phyloP scores from a whole-genome alignment of 305 asterid species.

The Andrographis paniculata region DNA sequence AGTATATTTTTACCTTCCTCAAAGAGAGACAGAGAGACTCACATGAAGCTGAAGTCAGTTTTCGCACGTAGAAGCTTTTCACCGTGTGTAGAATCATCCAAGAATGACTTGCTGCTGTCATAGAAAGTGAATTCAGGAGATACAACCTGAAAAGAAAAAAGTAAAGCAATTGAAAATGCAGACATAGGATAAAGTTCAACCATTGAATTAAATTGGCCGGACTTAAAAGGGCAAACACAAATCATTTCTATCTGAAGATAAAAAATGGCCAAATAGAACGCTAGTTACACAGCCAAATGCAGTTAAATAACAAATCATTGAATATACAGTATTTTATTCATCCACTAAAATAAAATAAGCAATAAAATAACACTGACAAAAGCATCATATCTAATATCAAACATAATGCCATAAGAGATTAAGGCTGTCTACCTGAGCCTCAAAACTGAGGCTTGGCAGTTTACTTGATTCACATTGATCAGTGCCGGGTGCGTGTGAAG shows the following conservation, averaged over 20 bases:
- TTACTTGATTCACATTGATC: slow-evolving; percentile 45
- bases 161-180: slow-evolving; percentile 11
- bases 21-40: slow-evolving; percentile 28
- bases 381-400: slow-evolving; percentile 3
- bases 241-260: slow-evolving; percentile 13
- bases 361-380: background rate
- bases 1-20: background rate
- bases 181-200: slow-evolving; percentile 6
- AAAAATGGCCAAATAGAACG: background rate
- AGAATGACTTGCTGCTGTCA: slow-evolving; percentile 79
- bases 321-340: background rate
- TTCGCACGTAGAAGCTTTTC: slow-evolving; percentile 98
- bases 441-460: slow-evolving; percentile 81
- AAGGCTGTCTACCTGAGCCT: slow-evolving; percentile 67
- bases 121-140: slow-evolving; percentile 97
- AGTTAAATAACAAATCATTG: background rate
- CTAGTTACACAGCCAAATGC: slow-evolving; percentile 1
- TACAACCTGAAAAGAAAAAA: slow-evolving; percentile 57
- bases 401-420: slow-evolving; percentile 8
- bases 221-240: slow-evolving; percentile 5
- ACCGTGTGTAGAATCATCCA: slow-evolving; percentile 79
- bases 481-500: slow-evolving; percentile 39
- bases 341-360: too few relatives aligned
- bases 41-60: slow-evolving; percentile 95
- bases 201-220: slow-evolving; percentile 9